Evolutionary conservation across 768 basidiomycete genomes (phyloP), one percentile per base, ranked within the genome.

Genomic region (Podaxis carcinomalis): DNA sequence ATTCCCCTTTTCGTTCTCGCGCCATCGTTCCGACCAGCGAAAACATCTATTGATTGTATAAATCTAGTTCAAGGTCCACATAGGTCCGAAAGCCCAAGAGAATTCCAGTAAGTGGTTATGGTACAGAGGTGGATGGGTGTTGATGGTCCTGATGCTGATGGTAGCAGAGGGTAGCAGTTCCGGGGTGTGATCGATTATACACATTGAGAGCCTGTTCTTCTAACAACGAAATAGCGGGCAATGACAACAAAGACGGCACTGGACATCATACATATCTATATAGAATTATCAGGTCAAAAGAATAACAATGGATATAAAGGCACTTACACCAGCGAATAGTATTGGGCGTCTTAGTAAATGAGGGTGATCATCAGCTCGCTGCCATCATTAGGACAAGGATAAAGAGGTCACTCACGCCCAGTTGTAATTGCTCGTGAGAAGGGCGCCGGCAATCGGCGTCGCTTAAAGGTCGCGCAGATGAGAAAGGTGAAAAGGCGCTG

Each of bases 381-480:
- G 46, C 16, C 23, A 36, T 47, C 27, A 51, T 36, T 27, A 14
- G 2, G 39, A 36, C 13, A 36, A 46, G 35, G 44, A 25, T 21
- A 25, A 37, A 27, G 21, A 35, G 47, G 3, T 16, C 19, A 49
- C 62, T 47, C 28, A 59, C 57, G 40, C 56, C 83, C 83, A 84
- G 47, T 72, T 63, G 53, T 76, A 79, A 1, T 77, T 61, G 7
- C 68, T 69, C 1, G 79, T 82, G 10, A 85, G 71, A 16, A 85
- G 68, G 9, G 80, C 81, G 5, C 84, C 84, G 19, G 77, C 73
- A 64, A 85, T 79, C 0, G 84, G 83, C 1, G 77, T 78, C 7
- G 74, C 77, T 44, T 78, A 56, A 10, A 6, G n/a, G 39, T 13
- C 44, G n/a, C 35, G 23, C 14, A 50, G 51, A 37, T 55, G n/a